Percentiles rank a stretch among this genome's conserved stretches.
Evolutionary conservation across 2,329 filamentous ascomycete species (phyloP).

Genomic region (Cryphonectria nitschkei): DNA sequence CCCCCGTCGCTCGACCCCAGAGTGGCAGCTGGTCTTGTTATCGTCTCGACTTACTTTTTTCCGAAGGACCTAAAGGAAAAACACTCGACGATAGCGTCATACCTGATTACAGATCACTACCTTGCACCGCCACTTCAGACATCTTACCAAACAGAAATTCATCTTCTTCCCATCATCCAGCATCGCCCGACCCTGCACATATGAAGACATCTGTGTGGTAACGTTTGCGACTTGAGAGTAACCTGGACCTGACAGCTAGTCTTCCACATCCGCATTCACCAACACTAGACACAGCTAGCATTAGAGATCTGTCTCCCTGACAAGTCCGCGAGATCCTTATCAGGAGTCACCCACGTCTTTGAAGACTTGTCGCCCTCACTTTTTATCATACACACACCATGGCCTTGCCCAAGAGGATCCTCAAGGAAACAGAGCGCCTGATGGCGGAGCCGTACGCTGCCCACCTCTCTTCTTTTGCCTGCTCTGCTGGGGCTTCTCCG

Average conservation of each 20-base stretch:
- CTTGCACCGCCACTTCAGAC: neutral
- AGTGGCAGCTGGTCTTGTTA: conserved; percentile 3
- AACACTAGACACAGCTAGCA: neutral
- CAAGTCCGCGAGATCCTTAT: neutral
- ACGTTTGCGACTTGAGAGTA: neutral
- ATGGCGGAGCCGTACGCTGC: conserved; percentile 87
- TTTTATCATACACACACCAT: conserved; percentile 39
- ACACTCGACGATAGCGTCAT: conserved; percentile 17
- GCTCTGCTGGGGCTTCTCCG: neutral
- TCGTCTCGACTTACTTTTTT: neutral
- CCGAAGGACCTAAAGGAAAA: neutral
- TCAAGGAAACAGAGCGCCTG: conserved; percentile 97
- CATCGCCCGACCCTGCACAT: neutral
- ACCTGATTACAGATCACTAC: neutral
- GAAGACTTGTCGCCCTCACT: neutral
- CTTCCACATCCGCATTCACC: neutral
- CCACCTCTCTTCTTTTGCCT: conserved; percentile 19
- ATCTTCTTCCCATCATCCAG: neutral
- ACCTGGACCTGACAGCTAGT: neutral
- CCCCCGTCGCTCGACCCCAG: neutral
- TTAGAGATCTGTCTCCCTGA: neutral
- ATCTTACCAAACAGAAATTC: neutral
- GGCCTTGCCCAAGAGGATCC: conserved; percentile 93
- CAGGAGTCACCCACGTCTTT: neutral
- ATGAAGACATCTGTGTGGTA: neutral